A percentile compares a stretch with the other conserved stretches of the same genome.
Conservation (phyloP, 2,329 filamentous ascomycete species). For the Aspergillus novoparasiticus region DNA sequence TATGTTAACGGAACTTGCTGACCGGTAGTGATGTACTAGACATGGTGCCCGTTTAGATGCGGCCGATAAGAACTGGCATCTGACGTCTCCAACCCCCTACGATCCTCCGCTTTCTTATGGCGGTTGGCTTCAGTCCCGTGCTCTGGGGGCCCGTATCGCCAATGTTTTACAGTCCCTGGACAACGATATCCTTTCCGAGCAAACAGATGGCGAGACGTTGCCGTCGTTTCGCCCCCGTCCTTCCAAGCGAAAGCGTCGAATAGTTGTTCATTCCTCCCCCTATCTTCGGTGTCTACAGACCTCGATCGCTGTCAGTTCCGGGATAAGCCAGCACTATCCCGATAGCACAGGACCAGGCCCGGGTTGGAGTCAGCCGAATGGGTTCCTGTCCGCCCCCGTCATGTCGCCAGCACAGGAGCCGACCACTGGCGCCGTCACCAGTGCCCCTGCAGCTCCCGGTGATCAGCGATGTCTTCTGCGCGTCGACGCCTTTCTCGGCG, state of each 20-base stretch:
- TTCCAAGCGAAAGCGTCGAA: slow-evolving; percentile 64
- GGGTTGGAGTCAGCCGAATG: slow-evolving; percentile 2
- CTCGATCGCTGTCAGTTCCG: slow-evolving; percentile 82
- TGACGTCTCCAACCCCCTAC: slow-evolving; percentile 90
- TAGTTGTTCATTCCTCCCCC: slow-evolving; percentile 91
- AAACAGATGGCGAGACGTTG: slow-evolving; percentile 8
- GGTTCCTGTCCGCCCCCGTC: neutral
- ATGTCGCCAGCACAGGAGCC: slow-evolving; percentile 5
- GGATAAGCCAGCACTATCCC: slow-evolving; percentile 60
- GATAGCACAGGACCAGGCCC: slow-evolving; percentile 19
- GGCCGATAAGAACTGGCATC: slow-evolving; percentile 92
- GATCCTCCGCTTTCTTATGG: slow-evolving; percentile 93
- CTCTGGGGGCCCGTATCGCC: slow-evolving; percentile 81
- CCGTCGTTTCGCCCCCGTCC: slow-evolving; percentile 11
- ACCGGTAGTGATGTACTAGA: slow-evolving; percentile 54
- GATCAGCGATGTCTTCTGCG: slow-evolving; percentile 56
- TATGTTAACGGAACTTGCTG: neutral
- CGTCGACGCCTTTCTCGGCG: slow-evolving; percentile 88
- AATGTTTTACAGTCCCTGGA: slow-evolving; percentile 62
- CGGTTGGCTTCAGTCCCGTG: slow-evolving; percentile 85
- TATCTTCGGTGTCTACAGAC: slow-evolving; percentile 93
- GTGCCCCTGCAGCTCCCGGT: neutral
- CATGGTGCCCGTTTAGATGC: slow-evolving; percentile 94
- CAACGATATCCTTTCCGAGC: slow-evolving; percentile 12
- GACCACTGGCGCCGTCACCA: slow-evolving; percentile 2